phyloP scores from a whole-genome alignment of 1,284 basidiomycete species.

The Rhodotorula sp. region DNA sequence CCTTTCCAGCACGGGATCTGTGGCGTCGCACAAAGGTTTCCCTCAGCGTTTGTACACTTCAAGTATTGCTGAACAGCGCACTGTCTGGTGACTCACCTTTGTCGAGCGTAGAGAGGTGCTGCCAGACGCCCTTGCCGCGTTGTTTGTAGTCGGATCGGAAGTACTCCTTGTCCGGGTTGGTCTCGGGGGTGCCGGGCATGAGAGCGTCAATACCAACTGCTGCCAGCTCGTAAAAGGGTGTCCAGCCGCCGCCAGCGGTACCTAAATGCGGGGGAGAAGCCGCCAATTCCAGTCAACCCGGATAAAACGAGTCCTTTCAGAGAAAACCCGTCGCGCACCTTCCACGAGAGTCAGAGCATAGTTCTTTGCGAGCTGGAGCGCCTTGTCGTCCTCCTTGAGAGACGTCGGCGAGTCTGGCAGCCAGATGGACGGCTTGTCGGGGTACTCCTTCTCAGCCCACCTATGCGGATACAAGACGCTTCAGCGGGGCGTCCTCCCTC shows the following conservation, averaged over 20 bases:
- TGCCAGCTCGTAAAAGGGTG: constrained; percentile 17
- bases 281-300: neutral
- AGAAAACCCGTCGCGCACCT: no score
- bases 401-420: constrained; percentile 11
- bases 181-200: constrained; percentile 3
- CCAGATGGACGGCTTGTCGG: constrained; percentile 24
- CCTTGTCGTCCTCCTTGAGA: neutral
- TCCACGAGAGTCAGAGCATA: constrained; percentile 14
- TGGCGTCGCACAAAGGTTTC: no score
- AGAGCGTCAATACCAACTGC: constrained; percentile 3
- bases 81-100: neutral
- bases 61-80: no score
- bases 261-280: neutral
- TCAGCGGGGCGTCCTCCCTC: no score
- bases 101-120: constrained; percentile 7
- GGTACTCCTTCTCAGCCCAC: constrained; percentile 27
- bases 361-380: constrained; percentile 6
- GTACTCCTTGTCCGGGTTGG: constrained; percentile 10
- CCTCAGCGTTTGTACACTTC: no score
- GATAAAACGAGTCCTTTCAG: no score
- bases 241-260: constrained; percentile 16
- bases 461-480: neutral
- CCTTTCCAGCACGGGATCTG: neutral
- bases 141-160: constrained; percentile 24
- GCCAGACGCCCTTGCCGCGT: constrained; percentile 17